A percentile compares a stretch with the other conserved stretches of the same genome.
Conservation (phyloP, 148 eudicot species). For the Nepenthes gracilis region DNA sequence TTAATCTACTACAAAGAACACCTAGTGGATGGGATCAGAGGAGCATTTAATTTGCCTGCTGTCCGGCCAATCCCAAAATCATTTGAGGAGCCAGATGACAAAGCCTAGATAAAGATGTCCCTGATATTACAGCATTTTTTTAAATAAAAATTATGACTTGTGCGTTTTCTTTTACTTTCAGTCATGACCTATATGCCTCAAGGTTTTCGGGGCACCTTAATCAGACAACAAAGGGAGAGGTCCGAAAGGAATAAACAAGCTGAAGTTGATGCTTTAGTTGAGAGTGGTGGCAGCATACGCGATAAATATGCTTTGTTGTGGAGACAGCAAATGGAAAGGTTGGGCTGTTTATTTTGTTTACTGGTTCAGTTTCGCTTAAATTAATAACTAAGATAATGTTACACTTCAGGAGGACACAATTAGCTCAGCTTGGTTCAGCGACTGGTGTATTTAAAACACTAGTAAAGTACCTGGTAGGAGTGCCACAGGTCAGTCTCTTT, state of each 20-base stretch:
- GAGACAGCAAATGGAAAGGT: constrained; percentile 99
- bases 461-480: constrained; percentile 94
- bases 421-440: constrained; percentile 97
- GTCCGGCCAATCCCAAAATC: too few species aligned
- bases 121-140: too few species aligned
- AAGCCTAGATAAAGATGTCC: too few species aligned
- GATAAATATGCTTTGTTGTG: constrained; percentile 85
- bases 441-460: constrained; percentile 95
- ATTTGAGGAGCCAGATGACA: too few species aligned
- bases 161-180: constrained; percentile 14
- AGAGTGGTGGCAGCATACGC: constrained; percentile 79
- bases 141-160: too few species aligned
- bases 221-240: constrained; percentile 91
- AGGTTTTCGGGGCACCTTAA: constrained; percentile 88
- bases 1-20: too few species aligned
- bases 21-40: too few species aligned
- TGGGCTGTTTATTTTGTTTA: constrained; percentile 1
- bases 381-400: constrained; percentile 10
- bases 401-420: constrained; percentile 64
- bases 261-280: constrained; percentile 69
- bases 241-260: constrained; percentile 94
- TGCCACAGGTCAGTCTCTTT: constrained; percentile 61
- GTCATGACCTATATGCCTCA: constrained; percentile 99
- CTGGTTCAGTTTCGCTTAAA: not conserved
- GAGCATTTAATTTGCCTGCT: too few species aligned